A percentile compares a stretch with the other conserved stretches of the same genome.
phyloP scores from a whole-genome alignment of 208 protist species.

The Trypanosoma mega region DNA sequence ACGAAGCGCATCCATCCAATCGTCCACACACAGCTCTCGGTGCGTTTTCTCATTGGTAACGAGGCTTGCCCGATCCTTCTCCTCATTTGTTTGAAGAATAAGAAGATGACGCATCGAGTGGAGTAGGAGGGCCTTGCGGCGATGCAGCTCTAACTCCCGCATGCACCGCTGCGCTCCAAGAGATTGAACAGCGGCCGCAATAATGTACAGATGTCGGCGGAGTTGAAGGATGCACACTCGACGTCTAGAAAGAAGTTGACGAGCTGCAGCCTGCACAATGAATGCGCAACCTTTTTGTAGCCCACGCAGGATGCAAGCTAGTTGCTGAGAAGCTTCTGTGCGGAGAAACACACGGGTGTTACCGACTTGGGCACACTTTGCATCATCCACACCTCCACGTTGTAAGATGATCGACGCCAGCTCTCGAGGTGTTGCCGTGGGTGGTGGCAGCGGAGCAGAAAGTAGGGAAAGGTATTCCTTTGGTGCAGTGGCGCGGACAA shows the following conservation, averaged over 20 bases:
- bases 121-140: conserved; percentile 12
- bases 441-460: no score
- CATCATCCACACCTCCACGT: conserved; percentile 1
- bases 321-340: conserved; percentile 20
- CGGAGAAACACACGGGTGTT: conserved; percentile 50
- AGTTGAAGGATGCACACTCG: background rate
- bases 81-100: conserved; percentile 18
- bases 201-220: conserved; percentile 4
- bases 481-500: background rate
- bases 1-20: no score
- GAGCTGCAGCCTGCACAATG: conserved; percentile 15
- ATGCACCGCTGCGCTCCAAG: background rate
- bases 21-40: no score
- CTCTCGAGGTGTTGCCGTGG: background rate
- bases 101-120: conserved; percentile 7
- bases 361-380: conserved; percentile 31
- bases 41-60: background rate
- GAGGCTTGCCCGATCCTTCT: background rate
- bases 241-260: background rate
- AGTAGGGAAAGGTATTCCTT: background rate
- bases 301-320: conserved; percentile 15
- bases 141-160: conserved; percentile 10
- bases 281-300: conserved; percentile 11
- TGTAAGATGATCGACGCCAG: background rate
- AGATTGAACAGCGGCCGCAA: conserved; percentile 1